Conservation (phyloP, 352 stramenopile genomes). For the Globisporangium radiosum region DNA sequence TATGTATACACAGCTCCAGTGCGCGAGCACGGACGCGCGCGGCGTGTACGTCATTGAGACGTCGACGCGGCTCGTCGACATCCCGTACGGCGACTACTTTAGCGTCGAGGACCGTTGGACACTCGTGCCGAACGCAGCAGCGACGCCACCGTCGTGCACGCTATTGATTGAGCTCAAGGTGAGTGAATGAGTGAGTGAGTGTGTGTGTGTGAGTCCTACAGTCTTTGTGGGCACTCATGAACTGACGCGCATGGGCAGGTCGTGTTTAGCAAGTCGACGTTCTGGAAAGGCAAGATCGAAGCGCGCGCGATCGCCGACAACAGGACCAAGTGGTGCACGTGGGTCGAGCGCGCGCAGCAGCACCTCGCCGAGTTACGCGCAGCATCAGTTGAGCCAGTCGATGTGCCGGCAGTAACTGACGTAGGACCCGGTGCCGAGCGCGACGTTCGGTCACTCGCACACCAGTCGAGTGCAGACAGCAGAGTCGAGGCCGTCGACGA, state of each 20-base stretch:
- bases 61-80: conserved; percentile 74
- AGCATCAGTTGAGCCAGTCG: no score
- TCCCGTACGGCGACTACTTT: conserved; percentile 86
- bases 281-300: conserved; percentile 82
- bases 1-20: conserved; percentile 42
- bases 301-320: conserved; percentile 66
- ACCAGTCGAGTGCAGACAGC: neutral
- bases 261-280: conserved; percentile 78
- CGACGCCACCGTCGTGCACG: conserved; percentile 36
- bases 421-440: no score
- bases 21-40: conserved; percentile 35
- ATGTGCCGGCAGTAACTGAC: no score
- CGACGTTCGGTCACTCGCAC: neutral
- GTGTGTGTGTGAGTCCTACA: neutral
- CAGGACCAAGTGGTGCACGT: conserved; percentile 63
- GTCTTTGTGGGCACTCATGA: neutral
- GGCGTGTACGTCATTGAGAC: conserved; percentile 55
- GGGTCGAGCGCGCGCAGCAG: conserved; percentile 56
- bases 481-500: neutral
- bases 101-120: conserved; percentile 82
- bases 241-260: conserved; percentile 23
- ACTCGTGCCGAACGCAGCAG: conserved; percentile 35
- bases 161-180: conserved; percentile 77
- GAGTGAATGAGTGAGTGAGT: neutral
- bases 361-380: conserved; percentile 17